Evolutionary conservation across 1,284 basidiomycete species (phyloP).

Genomic region (Malassezia dermatis): DNA sequence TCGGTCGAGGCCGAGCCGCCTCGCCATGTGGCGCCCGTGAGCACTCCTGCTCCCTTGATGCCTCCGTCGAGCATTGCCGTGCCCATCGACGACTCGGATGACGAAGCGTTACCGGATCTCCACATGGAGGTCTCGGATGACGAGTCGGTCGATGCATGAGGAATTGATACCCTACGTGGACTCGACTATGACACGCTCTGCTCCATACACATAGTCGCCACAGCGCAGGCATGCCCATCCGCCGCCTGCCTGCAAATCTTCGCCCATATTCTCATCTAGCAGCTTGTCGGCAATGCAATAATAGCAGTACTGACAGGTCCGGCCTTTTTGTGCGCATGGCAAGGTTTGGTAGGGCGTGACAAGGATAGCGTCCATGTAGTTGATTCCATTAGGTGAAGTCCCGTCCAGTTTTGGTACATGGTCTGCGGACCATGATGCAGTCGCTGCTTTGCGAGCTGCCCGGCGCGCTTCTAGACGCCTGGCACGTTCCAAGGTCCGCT

Average conservation of each 20-base stretch:
- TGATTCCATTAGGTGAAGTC: conserved; percentile 29
- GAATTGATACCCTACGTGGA: neutral
- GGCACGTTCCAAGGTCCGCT: conserved; percentile 4
- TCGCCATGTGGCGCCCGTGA: neutral
- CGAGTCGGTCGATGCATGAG: neutral
- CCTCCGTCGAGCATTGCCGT: neutral
- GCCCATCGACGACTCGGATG: conserved; percentile 17
- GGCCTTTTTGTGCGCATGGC: conserved; percentile 23
- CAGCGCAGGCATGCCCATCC: conserved; percentile 46
- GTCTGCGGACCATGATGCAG: neutral
- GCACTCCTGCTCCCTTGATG: neutral
- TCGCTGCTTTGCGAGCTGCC: neutral
- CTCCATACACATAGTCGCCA: conserved; percentile 6
- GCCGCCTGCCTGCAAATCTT: conserved; percentile 28
- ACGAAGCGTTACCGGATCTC: conserved; percentile 29
- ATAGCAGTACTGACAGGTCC: conserved; percentile 37
- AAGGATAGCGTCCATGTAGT: conserved; percentile 33
- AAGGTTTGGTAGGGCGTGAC: conserved; percentile 37
- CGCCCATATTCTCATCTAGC: conserved; percentile 37
- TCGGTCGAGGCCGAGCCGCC: neutral
- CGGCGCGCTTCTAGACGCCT: neutral
- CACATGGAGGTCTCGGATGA: conserved; percentile 27
- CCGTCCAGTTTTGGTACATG: conserved; percentile 11
- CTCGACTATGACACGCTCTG: conserved; percentile 2
- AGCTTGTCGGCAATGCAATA: conserved; percentile 38